phyloP scores from a whole-genome alignment of 1,284 basidiomycete genomes.

The Apiotrichum laibachii region DNA sequence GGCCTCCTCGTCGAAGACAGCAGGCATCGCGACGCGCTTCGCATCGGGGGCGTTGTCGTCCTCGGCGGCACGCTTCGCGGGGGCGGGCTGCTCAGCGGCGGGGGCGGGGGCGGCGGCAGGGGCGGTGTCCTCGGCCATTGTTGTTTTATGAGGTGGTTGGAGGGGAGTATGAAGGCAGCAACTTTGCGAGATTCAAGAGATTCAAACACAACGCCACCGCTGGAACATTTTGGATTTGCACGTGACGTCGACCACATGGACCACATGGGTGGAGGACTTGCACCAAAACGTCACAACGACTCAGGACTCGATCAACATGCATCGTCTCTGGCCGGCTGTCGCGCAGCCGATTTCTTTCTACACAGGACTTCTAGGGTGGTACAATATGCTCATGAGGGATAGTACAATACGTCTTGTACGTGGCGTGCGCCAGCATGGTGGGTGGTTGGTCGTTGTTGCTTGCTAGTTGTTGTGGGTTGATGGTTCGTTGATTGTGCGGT shows the following conservation, averaged over 20 bases:
- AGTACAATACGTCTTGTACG: not conserved
- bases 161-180: not conserved
- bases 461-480: too few relatives aligned
- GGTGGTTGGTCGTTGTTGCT: too few relatives aligned
- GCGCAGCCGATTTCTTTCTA: not conserved
- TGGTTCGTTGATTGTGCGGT: not conserved
- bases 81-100: not conserved
- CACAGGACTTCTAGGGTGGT: not conserved
- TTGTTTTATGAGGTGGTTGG: not conserved
- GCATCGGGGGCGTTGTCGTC: not conserved
- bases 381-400: not conserved
- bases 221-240: not conserved
- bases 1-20: conserved; percentile 15
- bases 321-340: too few relatives aligned
- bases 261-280: too few relatives aligned
- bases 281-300: too few relatives aligned
- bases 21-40: not conserved
- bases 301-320: too few relatives aligned
- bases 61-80: too few relatives aligned
- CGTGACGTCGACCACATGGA: not conserved
- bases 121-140: conserved; percentile 13
- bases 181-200: not conserved
- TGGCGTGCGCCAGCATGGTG: not conserved
- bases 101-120: not conserved
- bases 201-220: too few relatives aligned